Evolutionary conservation across 2,329 filamentous ascomycete species (phyloP), one percentile per base, ranked within the genome.

Genomic region (Nothophoma quercina): DNA sequence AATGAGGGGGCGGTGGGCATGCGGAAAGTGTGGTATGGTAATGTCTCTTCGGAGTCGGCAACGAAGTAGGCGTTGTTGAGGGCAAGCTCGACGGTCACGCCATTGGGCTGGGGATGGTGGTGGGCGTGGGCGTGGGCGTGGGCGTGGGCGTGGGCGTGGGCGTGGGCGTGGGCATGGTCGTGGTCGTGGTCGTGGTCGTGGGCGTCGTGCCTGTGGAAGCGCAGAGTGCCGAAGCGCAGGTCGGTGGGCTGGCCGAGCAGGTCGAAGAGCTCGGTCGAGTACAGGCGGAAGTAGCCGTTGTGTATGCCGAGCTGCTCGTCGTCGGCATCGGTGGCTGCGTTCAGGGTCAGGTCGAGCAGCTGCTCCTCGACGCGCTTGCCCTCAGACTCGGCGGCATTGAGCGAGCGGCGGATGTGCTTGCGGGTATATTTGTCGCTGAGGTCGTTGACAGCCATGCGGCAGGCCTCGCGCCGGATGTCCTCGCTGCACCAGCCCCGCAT

Each of bases 261-360:
- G 55, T 73, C 68, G 55, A 72, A 73, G 8, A 73, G 64, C 56
- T 70, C 65, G 36, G 68, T 67, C 15, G 70, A 73, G 56, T 71
- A 71, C 23, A 73, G 64, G 35, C 70, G 61, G 51, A 73, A 73
- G 60, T 73, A 63, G 63, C 70, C 70, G 47, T 68, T 63, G 60
- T 68, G 63, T 45, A 72, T 61, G 53, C 46, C 56, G 42, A 58
- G 59, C 42, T 68, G 59, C 42, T 68, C 55, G 34, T 59, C 53
- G 35, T 59, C 51, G 36, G 40, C 49, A 28, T 43, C 35, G 23
- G 25, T 30, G 26, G 22, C 16, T 22, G 19, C 38, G 28, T 23
- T 21, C 38, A 62, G 56, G 18, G 60, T 42, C 7, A 57, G 49
- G 45, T 12, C 47, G 43, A 63, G 66, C 52, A 73, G 53, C 22